These are phyloP conservation scores for Aspergillus sp. DNA, from an alignment of 2,329 filamentous ascomycete species.

Conservation along the genomic window DNA sequence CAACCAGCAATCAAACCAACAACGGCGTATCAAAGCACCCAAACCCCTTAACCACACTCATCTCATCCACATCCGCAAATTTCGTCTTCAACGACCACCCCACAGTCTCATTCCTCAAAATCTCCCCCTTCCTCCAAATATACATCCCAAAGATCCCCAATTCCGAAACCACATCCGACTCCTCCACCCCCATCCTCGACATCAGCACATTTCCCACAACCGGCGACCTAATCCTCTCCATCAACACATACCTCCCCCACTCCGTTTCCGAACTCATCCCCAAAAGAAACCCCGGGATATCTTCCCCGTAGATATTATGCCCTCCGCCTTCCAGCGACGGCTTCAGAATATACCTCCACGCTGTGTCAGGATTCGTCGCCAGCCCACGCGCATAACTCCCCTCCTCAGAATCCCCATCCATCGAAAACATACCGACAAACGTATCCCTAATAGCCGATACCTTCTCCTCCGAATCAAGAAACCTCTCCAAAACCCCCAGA, in stretches of 20 bases:
- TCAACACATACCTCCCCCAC: conserved; percentile 43
- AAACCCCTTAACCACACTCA: conserved; percentile 52
- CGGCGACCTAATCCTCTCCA: conserved; percentile 45
- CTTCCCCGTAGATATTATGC: conserved; percentile 45
- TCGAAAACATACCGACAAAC: conserved; percentile 41
- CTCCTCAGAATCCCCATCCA: conserved; percentile 33
- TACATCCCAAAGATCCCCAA: conserved; percentile 46
- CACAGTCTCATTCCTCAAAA: conserved; percentile 38
- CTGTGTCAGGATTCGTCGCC: conserved; percentile 25
- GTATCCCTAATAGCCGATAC: conserved; percentile 33
- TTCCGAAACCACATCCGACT: conserved; percentile 46
- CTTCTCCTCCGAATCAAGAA: conserved; percentile 30
- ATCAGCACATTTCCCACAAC: conserved; percentile 36
- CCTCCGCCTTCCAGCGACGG: conserved; percentile 50
- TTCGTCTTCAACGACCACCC: conserved; percentile 53
- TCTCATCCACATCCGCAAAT: conserved; percentile 43
- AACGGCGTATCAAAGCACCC: conserved; percentile 50
- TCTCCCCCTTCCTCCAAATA: conserved; percentile 36
- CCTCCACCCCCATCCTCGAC: conserved; percentile 32
- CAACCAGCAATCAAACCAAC: conserved; percentile 22
- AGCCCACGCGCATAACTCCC: conserved; percentile 31
- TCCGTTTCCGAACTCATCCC: conserved; percentile 21
- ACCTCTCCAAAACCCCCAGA: conserved; percentile 37
- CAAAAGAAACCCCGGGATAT: conserved; percentile 40
- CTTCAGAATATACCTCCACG: conserved; percentile 43